These are phyloP conservation scores for Paramecium sexaurelia DNA, from an alignment of 73 alveolate genomes.

Conservation along the genomic window DNA sequence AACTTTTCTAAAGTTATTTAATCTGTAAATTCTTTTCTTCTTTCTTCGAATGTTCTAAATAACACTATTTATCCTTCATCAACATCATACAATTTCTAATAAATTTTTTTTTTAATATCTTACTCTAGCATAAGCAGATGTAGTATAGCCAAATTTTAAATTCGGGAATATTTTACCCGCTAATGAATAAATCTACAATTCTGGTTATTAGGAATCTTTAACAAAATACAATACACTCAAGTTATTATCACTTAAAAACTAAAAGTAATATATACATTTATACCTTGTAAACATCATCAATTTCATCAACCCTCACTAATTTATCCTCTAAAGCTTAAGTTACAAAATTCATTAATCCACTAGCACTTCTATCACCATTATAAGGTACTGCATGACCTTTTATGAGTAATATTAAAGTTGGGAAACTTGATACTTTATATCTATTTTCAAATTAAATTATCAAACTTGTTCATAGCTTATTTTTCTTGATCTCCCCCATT, in stretches of 20 bases:
- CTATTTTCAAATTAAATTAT: neutral
- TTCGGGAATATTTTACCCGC: conserved; percentile 5
- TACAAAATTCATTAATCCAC: conserved; percentile 9
- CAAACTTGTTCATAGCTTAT: conserved; percentile 2
- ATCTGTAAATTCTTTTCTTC: conserved; percentile 51
- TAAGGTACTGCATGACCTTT: conserved; percentile 54
- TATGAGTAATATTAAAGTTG: conserved; percentile 10
- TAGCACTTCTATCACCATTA: conserved; percentile 46
- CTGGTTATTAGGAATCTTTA: neutral
- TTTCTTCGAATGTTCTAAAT: conserved; percentile 48
- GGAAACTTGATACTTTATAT: conserved; percentile 39
- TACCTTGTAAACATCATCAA: conserved; percentile 57
- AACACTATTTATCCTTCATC: neutral
- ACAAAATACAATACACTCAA: conserved; percentile 4
- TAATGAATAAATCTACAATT: neutral
- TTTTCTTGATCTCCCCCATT: conserved; percentile 40
- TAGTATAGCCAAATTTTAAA: conserved; percentile 13
- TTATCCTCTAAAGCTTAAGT: neutral
- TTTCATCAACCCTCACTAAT: neutral
- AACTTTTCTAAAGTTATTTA: neutral
- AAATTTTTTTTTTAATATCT: neutral
- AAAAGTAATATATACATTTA: neutral
- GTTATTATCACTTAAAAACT: conserved; percentile 17
- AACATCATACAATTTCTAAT: conserved; percentile 22
- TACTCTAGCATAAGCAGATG: conserved; percentile 19